These are phyloP conservation scores for Talaromyces sp. DNA, from an alignment of 2,329 filamentous ascomycete genomes.

Conservation along the genomic window DNA sequence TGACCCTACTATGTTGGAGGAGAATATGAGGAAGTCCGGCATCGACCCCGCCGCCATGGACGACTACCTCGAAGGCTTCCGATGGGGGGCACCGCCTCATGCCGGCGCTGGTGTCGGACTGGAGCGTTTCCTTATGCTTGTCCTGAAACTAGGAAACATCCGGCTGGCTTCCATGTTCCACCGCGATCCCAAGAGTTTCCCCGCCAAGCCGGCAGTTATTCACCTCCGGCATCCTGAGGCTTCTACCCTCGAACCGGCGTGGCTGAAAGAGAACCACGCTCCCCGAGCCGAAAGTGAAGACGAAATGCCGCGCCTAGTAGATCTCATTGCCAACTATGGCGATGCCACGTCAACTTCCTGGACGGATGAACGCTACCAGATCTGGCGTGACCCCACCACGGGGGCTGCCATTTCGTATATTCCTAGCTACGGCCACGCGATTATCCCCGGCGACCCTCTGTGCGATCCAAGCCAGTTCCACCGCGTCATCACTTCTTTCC, in stretches of 20 bases:
- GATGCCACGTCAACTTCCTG: constrained; percentile 92
- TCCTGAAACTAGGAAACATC: constrained; percentile 83
- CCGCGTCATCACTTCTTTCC: constrained; percentile 67
- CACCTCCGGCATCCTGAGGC: constrained; percentile 80
- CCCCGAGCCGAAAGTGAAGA: constrained; percentile 40
- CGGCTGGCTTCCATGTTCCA: constrained; percentile 82
- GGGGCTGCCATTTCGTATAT: constrained; percentile 85
- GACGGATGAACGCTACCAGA: constrained; percentile 81
- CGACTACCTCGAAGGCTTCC: constrained; percentile 83
- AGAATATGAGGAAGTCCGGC: constrained; percentile 70
- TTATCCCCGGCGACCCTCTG: constrained; percentile 81
- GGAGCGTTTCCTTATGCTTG: constrained; percentile 80
- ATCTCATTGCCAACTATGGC: constrained; percentile 91
- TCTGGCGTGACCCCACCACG: constrained; percentile 75
- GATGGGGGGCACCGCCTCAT: constrained; percentile 82
- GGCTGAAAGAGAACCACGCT: constrained; percentile 39
- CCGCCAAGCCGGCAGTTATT: constrained; percentile 57
- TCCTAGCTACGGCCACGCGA: constrained; percentile 68
- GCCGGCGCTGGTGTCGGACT: constrained; percentile 86
- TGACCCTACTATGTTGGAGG: constrained; percentile 65
- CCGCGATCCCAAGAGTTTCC: constrained; percentile 82
- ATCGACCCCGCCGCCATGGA: constrained; percentile 80
- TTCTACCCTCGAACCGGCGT: constrained; percentile 68
- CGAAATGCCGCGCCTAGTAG: constrained; percentile 68
- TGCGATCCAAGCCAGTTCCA: constrained; percentile 74